Percentiles rank a stretch among this genome's conserved stretches.
Evolutionary conservation across 331 rosid genomes (phyloP).

Genomic region (Spiraea crenata): DNA sequence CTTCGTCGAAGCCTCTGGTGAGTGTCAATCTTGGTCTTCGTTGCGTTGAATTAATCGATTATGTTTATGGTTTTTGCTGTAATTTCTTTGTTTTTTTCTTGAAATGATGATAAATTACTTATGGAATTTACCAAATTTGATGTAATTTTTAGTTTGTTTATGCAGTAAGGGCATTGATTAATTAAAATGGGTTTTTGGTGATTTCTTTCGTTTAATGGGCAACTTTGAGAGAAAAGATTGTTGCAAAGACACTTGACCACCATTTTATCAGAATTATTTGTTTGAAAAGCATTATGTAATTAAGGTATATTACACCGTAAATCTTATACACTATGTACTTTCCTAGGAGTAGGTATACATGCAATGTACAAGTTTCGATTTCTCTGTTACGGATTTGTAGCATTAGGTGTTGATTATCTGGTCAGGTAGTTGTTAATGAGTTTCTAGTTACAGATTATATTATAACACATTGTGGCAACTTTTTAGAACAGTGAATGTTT

Average conservation of each 20-base stretch:
- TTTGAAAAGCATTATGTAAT: too few relatives aligned
- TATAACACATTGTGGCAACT: neutral
- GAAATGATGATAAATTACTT: neutral
- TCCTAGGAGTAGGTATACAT: too few relatives aligned
- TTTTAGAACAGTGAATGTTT: neutral
- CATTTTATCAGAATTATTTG: too few relatives aligned
- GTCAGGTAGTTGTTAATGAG: neutral
- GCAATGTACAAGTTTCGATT: neutral
- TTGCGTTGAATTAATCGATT: neutral
- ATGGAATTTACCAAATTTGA: neutral
- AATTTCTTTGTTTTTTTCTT: neutral
- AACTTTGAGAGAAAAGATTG: neutral
- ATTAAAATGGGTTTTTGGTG: neutral
- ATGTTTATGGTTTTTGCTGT: neutral
- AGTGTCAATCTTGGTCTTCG: neutral
- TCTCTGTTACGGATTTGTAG: neutral
- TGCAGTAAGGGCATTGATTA: neutral
- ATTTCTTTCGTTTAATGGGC: neutral
- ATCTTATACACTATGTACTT: neutral
- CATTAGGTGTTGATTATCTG: neutral
- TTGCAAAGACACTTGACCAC: too few relatives aligned
- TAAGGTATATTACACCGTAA: neutral
- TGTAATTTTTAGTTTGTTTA: neutral
- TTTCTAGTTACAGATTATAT: neutral
- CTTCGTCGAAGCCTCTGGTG: slow-evolving; percentile 50